A percentile compares a stretch with the other conserved stretches of the same genome.
These are phyloP conservation scores for Physocladia obscura DNA, from an alignment of 192 early-diverging fungal species.

Conservation along the genomic window DNA sequence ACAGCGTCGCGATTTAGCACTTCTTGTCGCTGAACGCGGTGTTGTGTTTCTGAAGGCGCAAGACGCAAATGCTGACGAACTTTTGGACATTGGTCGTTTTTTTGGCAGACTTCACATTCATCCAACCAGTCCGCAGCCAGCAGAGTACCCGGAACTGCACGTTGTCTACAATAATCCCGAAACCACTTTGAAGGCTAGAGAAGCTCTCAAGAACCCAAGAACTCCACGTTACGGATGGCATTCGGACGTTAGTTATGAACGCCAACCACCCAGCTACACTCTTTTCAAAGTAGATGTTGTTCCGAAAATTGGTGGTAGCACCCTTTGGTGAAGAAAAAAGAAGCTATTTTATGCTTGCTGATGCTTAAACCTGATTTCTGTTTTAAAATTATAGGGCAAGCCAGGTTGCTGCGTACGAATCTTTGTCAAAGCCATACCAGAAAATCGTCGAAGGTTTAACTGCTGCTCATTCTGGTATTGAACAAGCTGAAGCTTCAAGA, in stretches of 20 bases:
- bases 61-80: slow-evolving; percentile 54
- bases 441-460: slow-evolving; percentile 58
- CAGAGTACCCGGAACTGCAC: slow-evolving; percentile 25
- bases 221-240: slow-evolving; percentile 2
- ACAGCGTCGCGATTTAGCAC: slow-evolving; percentile 62
- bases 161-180: slow-evolving; percentile 18
- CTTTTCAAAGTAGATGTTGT: slow-evolving; percentile 23
- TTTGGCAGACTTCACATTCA: slow-evolving; percentile 29
- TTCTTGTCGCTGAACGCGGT: slow-evolving; percentile 63
- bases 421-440: slow-evolving; percentile 51
- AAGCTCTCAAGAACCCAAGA: background rate
- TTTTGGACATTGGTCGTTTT: slow-evolving; percentile 42
- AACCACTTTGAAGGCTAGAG: background rate
- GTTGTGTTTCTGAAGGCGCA: slow-evolving; percentile 72
- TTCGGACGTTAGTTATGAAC: slow-evolving; percentile 24
- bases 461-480: slow-evolving; percentile 50
- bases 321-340: background rate
- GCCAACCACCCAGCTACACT: slow-evolving; percentile 20
- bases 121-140: slow-evolving; percentile 34
- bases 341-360: background rate
- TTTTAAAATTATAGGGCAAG: slow-evolving; percentile 3
- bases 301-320: slow-evolving; percentile 16
- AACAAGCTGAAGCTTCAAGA: slow-evolving; percentile 29
- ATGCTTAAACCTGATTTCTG: no score
- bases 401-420: slow-evolving; percentile 15